phyloP scores from a whole-genome alignment of 371 early-diverging fungal species.

The Parasitella parasitica region DNA sequence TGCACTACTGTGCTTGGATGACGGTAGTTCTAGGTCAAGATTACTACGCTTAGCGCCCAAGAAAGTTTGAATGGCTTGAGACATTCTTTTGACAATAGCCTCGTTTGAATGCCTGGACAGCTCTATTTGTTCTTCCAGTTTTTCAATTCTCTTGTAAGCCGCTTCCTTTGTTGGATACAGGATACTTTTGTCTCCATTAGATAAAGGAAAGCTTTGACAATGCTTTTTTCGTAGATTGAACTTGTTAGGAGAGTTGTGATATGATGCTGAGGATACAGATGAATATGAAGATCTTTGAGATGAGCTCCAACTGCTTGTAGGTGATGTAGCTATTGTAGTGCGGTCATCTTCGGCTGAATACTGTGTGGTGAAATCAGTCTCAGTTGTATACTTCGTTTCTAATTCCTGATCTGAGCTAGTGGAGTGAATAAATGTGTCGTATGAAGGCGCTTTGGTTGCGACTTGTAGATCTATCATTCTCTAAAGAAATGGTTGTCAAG shows the following conservation, averaged over 20 bases:
- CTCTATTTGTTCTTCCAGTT: constrained; percentile 1
- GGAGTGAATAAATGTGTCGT: background rate
- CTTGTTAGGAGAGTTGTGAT: background rate
- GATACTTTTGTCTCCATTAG: background rate
- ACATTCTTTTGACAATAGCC: background rate
- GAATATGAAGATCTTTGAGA: constrained; percentile 7
- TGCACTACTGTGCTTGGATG: background rate
- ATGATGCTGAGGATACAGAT: background rate
- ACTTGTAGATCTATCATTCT: background rate
- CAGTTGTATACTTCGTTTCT: background rate
- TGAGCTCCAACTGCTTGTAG: background rate
- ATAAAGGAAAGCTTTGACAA: background rate
- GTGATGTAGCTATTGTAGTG: background rate
- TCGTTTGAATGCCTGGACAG: background rate
- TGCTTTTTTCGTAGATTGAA: background rate
- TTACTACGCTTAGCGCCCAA: background rate
- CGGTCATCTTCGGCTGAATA: background rate
- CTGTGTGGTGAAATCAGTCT: background rate
- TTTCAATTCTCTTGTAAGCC: constrained; percentile 7
- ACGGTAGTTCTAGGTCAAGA: background rate
- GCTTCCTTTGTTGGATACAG: background rate
- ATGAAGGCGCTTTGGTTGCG: background rate
- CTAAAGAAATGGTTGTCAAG: background rate
- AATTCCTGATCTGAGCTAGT: background rate
- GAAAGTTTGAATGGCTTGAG: background rate